Conservation (phyloP, 2,329 filamentous ascomycete species). For the Colletotrichum shisoi region DNA sequence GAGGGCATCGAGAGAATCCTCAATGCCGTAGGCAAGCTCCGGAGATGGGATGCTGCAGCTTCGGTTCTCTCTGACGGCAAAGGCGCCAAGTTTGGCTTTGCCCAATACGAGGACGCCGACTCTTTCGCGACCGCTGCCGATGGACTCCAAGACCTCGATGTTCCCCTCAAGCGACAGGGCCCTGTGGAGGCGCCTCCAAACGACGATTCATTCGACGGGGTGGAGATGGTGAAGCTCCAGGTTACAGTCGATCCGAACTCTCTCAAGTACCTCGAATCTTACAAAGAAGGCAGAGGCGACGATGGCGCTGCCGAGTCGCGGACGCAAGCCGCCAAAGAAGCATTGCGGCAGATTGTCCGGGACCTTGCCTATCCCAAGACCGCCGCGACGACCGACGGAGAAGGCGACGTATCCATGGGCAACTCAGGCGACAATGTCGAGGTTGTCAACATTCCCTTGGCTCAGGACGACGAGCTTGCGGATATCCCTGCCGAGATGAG, state of each 20-base stretch:
- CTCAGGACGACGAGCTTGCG: conserved; percentile 88
- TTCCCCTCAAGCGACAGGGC: conserved; percentile 79
- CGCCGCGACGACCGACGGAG: conserved; percentile 61
- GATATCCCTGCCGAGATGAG: conserved; percentile 97
- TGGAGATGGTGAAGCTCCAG: conserved; percentile 75
- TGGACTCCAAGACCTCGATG: conserved; percentile 80
- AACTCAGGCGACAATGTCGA: conserved; percentile 76
- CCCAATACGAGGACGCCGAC: conserved; percentile 91
- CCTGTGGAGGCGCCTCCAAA: conserved; percentile 52
- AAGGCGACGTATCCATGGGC: conserved; percentile 75
- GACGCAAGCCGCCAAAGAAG: conserved; percentile 72
- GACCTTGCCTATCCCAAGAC: conserved; percentile 74
- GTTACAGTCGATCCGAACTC: conserved; percentile 84
- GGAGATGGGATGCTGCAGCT: conserved; percentile 82
- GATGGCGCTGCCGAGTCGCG: conserved; percentile 70
- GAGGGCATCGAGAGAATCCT: conserved; percentile 81
- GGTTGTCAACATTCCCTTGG: conserved; percentile 87
- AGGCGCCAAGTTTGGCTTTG: conserved; percentile 89
- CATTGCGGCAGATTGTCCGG: conserved; percentile 72
- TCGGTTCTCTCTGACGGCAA: conserved; percentile 72
- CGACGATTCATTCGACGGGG: conserved; percentile 58
- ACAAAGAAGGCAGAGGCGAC: conserved; percentile 72
- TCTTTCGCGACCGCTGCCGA: conserved; percentile 86
- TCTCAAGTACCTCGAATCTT: conserved; percentile 83
- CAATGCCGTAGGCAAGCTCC: conserved; percentile 76